These are phyloP conservation scores for Beauveria sp. DNA, from an alignment of 2,329 filamentous ascomycete species.

Conservation along the genomic window DNA sequence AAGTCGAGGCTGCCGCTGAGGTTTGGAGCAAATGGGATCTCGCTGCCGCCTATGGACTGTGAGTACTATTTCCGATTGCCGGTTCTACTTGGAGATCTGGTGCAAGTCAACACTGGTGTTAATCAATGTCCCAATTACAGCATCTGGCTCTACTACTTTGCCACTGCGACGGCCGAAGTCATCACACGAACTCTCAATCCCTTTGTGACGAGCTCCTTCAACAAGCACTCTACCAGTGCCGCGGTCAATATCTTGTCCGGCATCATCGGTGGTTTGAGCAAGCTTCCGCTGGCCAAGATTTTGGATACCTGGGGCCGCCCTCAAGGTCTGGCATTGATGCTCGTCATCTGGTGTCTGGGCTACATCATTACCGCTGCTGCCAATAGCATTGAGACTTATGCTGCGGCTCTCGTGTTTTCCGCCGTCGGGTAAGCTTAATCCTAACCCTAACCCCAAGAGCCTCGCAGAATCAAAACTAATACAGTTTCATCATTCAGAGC, in stretches of 20 bases:
- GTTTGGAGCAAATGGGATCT: conserved; percentile 35
- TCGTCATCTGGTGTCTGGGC: conserved; percentile 41
- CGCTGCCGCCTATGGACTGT: conserved; percentile 36
- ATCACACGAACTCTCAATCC: conserved; percentile 33
- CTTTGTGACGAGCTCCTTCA: conserved; percentile 44
- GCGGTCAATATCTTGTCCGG: conserved; percentile 46
- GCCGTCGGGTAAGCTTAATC: conserved; percentile 42
- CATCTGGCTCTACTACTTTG: conserved; percentile 34
- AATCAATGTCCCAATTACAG: conserved; percentile 13
- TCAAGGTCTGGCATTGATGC: conserved; percentile 50
- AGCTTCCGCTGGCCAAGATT: conserved; percentile 59
- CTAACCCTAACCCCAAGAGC: background rate
- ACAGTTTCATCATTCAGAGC: conserved; percentile 17
- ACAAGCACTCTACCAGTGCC: conserved; percentile 45
- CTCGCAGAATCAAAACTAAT: background rate
- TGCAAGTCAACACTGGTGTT: background rate
- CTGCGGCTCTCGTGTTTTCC: conserved; percentile 60
- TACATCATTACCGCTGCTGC: conserved; percentile 61
- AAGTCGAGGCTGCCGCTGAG: conserved; percentile 38
- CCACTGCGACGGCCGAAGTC: conserved; percentile 30
- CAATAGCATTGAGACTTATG: conserved; percentile 51
- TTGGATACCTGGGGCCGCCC: conserved; percentile 61
- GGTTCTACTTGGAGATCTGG: background rate
- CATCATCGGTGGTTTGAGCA: conserved; percentile 52
- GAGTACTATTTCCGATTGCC: conserved; percentile 16